phyloP scores from a whole-genome alignment of 2,329 filamentous ascomycete genomes.

The Fusarium sp. region DNA sequence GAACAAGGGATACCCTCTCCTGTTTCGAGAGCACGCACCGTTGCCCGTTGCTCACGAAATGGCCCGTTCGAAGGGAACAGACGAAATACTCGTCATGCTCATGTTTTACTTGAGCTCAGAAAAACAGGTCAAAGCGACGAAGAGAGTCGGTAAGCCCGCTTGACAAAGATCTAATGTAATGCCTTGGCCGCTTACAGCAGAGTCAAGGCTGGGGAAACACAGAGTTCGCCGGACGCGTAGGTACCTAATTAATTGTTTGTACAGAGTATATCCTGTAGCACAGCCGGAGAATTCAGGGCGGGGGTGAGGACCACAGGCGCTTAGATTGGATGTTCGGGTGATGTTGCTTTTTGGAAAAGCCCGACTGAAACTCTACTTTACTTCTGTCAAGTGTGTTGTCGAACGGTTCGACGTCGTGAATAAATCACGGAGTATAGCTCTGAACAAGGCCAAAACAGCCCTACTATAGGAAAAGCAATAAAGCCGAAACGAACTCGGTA shows the following conservation, averaged over 20 bases:
- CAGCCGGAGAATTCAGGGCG: slow-evolving; percentile 37
- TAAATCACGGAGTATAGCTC: slow-evolving; percentile 9
- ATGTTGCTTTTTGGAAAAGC: not conserved
- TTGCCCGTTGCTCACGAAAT: slow-evolving; percentile 22
- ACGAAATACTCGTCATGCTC: not conserved
- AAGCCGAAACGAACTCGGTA: slow-evolving; percentile 24
- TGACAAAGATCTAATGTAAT: slow-evolving; percentile 1
- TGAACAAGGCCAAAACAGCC: slow-evolving; percentile 21
- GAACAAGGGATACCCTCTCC: slow-evolving; percentile 12
- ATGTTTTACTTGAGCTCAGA: not conserved
- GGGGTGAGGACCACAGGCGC: slow-evolving; percentile 7
- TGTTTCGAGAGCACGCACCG: slow-evolving; percentile 32
- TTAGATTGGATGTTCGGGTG: not conserved
- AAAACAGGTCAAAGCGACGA: slow-evolving; percentile 7
- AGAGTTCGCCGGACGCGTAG: slow-evolving; percentile 3
- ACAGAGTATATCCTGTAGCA: not conserved
- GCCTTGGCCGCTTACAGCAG: not conserved
- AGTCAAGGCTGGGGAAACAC: slow-evolving; percentile 20
- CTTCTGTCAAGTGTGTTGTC: not conserved
- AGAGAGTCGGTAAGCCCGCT: slow-evolving; percentile 35
- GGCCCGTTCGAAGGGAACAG: slow-evolving; percentile 3
- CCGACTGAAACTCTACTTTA: not conserved
- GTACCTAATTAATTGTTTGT: not conserved
- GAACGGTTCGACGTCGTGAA: slow-evolving; percentile 7
- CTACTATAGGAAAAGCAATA: slow-evolving; percentile 14